These are phyloP conservation scores for Talaromyces wortmannii DNA, from an alignment of 495 filamentous ascomycete species.

Conservation along the genomic window DNA sequence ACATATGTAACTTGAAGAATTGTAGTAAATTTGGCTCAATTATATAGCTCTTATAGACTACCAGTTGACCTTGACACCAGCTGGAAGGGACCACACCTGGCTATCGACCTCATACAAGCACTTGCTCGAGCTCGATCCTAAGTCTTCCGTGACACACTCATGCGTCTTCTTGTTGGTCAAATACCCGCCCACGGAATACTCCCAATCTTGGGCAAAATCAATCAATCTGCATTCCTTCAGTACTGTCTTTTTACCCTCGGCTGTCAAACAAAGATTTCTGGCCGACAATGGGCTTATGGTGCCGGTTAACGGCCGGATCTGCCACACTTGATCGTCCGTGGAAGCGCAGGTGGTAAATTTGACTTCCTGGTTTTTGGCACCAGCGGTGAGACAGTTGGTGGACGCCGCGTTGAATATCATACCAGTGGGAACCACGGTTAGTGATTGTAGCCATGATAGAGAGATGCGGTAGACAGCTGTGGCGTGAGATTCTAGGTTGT, in stretches of 20 bases:
- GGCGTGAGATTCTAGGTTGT: constrained; percentile 17
- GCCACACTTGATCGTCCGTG: constrained; percentile 20
- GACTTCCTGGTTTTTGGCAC: not conserved
- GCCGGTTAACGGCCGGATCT: constrained; percentile 3
- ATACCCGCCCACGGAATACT: constrained; percentile 2
- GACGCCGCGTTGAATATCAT: constrained; percentile 27
- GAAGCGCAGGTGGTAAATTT: constrained; percentile 18
- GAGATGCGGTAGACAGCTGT: constrained; percentile 20
- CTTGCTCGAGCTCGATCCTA: not conserved
- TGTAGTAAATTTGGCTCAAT: not conserved
- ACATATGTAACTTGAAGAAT: not conserved
- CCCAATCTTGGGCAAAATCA: constrained; percentile 1
- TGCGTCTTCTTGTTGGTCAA: constrained; percentile 1
- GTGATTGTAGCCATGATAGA: constrained; percentile 6
- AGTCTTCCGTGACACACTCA: not conserved
- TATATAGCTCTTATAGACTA: not conserved
- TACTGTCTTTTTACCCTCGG: not conserved
- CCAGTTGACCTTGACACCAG: constrained; percentile 3
- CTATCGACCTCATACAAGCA: constrained; percentile 2
- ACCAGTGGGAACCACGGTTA: constrained; percentile 17
- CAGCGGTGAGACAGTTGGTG: constrained; percentile 21
- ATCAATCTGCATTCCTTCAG: not conserved
- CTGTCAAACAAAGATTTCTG: not conserved
- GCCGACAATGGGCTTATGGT: constrained; percentile 4
- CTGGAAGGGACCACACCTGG: constrained; percentile 6